These are phyloP conservation scores for Periconia digitata DNA, from an alignment of 2,329 filamentous ascomycete species.

Conservation along the genomic window DNA sequence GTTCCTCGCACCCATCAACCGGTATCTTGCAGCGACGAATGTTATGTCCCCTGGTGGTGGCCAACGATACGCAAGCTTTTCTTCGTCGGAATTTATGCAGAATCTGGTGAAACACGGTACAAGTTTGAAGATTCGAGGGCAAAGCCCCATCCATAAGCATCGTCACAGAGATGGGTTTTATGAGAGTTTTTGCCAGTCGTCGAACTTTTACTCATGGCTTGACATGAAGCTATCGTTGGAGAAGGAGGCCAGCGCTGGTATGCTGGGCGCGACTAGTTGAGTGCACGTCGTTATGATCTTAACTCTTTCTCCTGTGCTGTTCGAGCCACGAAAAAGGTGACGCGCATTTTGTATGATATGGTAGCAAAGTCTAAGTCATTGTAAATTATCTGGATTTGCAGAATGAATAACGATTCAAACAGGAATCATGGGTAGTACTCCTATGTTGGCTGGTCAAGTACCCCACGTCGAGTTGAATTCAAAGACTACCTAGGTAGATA, in stretches of 20 bases:
- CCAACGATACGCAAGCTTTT: conserved; percentile 43
- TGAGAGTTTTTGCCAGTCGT: conserved; percentile 39
- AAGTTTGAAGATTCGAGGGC: conserved; percentile 42
- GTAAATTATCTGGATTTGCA: too few relatives aligned
- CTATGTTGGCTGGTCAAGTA: too few relatives aligned
- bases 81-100: conserved; percentile 37
- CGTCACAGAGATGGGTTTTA: conserved; percentile 40
- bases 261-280: conserved; percentile 24
- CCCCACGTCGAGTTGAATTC: too few relatives aligned
- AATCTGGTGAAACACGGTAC: conserved; percentile 44
- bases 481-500: too few relatives aligned
- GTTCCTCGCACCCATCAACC: conserved; percentile 44
- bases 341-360: too few relatives aligned
- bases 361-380: too few relatives aligned
- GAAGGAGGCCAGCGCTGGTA: conserved; percentile 42
- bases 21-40: conserved; percentile 43
- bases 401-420: too few relatives aligned
- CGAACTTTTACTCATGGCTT: conserved; percentile 46
- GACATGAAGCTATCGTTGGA: conserved; percentile 47
- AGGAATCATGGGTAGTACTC: too few relatives aligned
- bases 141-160: conserved; percentile 42
- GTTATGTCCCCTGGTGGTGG: conserved; percentile 39
- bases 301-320: too few relatives aligned
- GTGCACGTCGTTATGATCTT: too few relatives aligned
- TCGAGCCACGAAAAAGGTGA: too few relatives aligned